These are phyloP conservation scores for Daldinia decipiens DNA, from an alignment of 495 filamentous ascomycete species.

Conservation along the genomic window DNA sequence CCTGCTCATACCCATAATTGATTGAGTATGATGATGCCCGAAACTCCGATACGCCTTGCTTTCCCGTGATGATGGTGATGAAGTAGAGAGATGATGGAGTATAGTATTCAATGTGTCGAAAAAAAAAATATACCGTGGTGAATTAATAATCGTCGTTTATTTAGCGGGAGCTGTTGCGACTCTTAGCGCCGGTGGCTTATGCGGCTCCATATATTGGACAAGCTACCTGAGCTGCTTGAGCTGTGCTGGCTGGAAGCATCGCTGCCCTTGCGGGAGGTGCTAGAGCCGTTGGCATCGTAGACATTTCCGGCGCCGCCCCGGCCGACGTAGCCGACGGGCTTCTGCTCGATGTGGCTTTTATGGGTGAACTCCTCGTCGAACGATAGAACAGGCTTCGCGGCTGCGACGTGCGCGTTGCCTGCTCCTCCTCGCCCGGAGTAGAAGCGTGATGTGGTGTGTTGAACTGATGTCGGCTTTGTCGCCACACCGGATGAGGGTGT, in stretches of 20 bases:
- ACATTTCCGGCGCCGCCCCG: conserved; percentile 91
- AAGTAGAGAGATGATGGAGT: conserved; percentile 20
- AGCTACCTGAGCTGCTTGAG: conserved; percentile 50
- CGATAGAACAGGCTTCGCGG: conserved; percentile 76
- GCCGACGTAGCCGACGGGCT: conserved; percentile 76
- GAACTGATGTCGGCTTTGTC: conserved; percentile 41
- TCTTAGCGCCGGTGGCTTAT: conserved; percentile 34
- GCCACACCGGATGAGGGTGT: conserved; percentile 57
- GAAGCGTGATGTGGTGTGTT: conserved; percentile 65
- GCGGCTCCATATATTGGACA: conserved; percentile 41
- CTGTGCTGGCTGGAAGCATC: conserved; percentile 43
- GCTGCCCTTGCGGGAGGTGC: conserved; percentile 33
- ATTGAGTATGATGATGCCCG: conserved; percentile 5
- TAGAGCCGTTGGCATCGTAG: conserved; percentile 44
- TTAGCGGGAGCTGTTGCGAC: not conserved
- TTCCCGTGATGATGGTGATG: conserved; percentile 24
- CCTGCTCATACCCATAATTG: not conserved
- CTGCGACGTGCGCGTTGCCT: conserved; percentile 80
- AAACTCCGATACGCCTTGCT: conserved; percentile 45
- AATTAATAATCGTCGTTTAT: not conserved
- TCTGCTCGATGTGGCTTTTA: conserved; percentile 66
- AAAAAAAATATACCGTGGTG: not conserved
- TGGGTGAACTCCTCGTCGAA: conserved; percentile 91
- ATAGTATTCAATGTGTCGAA: conserved; percentile 12
- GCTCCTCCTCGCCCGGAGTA: conserved; percentile 87